Evolutionary conservation across 1,284 basidiomycete species (phyloP).

Genomic region (Trichosporon asahii): DNA sequence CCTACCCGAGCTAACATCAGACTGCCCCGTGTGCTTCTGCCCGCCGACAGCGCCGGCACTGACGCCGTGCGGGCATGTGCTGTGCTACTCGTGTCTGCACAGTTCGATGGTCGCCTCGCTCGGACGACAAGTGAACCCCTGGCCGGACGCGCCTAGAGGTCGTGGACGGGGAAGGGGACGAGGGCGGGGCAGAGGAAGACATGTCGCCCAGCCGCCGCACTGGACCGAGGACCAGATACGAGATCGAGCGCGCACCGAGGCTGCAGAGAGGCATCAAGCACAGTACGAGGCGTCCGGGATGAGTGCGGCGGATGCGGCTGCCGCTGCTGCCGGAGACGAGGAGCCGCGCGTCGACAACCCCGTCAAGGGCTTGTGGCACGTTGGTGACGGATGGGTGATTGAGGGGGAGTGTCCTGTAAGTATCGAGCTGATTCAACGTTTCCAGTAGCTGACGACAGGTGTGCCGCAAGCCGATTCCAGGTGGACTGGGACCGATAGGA

Average conservation of each 20-base stretch:
- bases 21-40: slow-evolving; percentile 46
- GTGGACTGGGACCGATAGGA: slow-evolving; percentile 32
- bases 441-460: slow-evolving; percentile 27
- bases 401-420: slow-evolving; percentile 50
- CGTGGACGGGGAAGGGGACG: slow-evolving; percentile 22
- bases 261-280: not conserved
- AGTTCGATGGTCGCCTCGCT: slow-evolving; percentile 41
- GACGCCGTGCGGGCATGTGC: slow-evolving; percentile 45
- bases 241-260: slow-evolving; percentile 15
- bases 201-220: slow-evolving; percentile 23
- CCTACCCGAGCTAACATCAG: slow-evolving; percentile 25
- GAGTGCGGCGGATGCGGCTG: slow-evolving; percentile 21
- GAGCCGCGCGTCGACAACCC: slow-evolving; percentile 28
- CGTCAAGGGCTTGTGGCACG: slow-evolving; percentile 40
- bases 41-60: slow-evolving; percentile 37
- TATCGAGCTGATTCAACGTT: not conserved
- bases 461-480: slow-evolving; percentile 36
- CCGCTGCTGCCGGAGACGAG: slow-evolving; percentile 14
- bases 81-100: slow-evolving; percentile 45
- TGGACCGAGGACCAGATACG: slow-evolving; percentile 33
- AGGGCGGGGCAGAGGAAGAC: slow-evolving; percentile 15
- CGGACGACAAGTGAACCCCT: slow-evolving; percentile 36
- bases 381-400: slow-evolving; percentile 34
- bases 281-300: slow-evolving; percentile 9
- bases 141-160: slow-evolving; percentile 18